Base-by-base conservation (phyloP, 495 filamentous ascomycete species). In the Aspergillus conjunctus region DNA sequence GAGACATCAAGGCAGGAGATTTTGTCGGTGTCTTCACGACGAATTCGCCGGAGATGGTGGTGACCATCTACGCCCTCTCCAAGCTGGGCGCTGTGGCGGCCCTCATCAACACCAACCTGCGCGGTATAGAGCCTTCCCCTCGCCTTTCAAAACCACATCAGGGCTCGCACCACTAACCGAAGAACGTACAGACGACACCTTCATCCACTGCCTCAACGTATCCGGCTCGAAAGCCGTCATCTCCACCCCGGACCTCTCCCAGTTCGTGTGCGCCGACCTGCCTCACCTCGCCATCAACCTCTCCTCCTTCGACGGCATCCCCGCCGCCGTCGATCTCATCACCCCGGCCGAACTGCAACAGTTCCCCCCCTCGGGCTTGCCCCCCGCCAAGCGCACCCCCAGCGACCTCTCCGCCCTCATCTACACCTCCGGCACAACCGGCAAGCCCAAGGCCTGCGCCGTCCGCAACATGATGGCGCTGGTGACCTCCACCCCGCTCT, bases 51-150 rank as follows among this genome's bases (percentile, higher is more conserved):
- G 81, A 87, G 33, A 93, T 96, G 72, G 71, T 97, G 3, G 90
- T 95, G 67, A 55, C 90, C 3, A 85, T 88, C 73, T 85, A 94
- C 50, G 94, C 88, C 0, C 70, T 97, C 31, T 95, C 92, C 81
- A 86, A 88, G 14, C 79, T 97, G 30, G 94, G 94, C 2, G 92
- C 89, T 0, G 86, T 84, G 34, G 89, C 92, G 18, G 93, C 93
- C 3, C 89, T 96, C 65, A 87, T 98, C 68, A 98, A 98, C 71
- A 95, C 91, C 66, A 97, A 96, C 64, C 73, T 98, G 21, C 82
- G 83, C 14, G 89, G 88, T 59, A 82, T 84, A n/a, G n/a, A n/a
- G n/a, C n/a, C n/a, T n/a, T n/a, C n/a, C n/a, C n/a, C n/a, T n/a
- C n/a, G 2, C 9, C 34, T 32, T 17, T 3, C 10, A 8, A 15